These are phyloP conservation scores for Debaryomyces udenii DNA, from an alignment of 1,139 yeast species.

Conservation along the genomic window DNA sequence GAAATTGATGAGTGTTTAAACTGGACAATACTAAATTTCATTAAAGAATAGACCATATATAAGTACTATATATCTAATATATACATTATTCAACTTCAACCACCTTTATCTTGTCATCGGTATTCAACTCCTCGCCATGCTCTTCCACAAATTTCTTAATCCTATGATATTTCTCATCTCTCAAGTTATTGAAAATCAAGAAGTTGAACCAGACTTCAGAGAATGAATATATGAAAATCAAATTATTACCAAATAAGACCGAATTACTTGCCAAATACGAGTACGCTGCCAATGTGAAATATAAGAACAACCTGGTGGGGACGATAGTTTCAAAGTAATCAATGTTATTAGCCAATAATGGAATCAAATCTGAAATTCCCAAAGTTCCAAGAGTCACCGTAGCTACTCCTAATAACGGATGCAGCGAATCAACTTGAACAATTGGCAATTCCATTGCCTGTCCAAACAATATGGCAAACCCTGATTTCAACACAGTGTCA, in stretches of 20 bases:
- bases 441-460: constrained; percentile 59
- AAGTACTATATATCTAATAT: constrained; percentile 5
- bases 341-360: constrained; percentile 57
- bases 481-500: constrained; percentile 39
- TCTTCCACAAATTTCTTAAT: constrained; percentile 41
- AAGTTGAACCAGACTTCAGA: constrained; percentile 74
- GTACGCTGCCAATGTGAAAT: constrained; percentile 54
- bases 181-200: constrained; percentile 60
- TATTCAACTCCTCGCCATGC: constrained; percentile 35
- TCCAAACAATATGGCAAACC: constrained; percentile 57
- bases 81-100: constrained; percentile 23
- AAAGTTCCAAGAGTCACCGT: constrained; percentile 46
- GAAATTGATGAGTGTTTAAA: constrained; percentile 68
- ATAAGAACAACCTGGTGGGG: constrained; percentile 63
- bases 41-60: constrained; percentile 18
- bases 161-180: constrained; percentile 60
- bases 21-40: constrained; percentile 55
- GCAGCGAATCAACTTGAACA: constrained; percentile 42
- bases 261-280: constrained; percentile 42
- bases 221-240: constrained; percentile 63
- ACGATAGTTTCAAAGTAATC: constrained; percentile 67
- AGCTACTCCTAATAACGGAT: constrained; percentile 56
- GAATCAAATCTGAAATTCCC: constrained; percentile 59
- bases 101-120: constrained; percentile 32
- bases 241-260: constrained; percentile 57